phyloP scores from a whole-genome alignment of 495 filamentous ascomycete species.

The Penicillium antarcticum region DNA sequence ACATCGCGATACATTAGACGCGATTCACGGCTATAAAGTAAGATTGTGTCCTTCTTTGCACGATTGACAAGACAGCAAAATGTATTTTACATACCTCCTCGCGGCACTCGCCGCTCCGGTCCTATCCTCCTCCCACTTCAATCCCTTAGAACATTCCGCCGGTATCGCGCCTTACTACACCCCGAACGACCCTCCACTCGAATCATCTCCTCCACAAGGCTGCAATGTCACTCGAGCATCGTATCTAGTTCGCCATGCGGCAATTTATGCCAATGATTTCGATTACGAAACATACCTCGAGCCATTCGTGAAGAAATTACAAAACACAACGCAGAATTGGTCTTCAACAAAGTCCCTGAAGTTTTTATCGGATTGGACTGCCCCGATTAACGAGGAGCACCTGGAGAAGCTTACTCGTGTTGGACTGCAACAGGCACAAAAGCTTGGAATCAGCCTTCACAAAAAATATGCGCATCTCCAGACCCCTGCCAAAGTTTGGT shows the following conservation, averaged over 20 bases:
- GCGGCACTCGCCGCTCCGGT: background rate
- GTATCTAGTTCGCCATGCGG: constrained; percentile 23
- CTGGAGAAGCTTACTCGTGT: constrained; percentile 20
- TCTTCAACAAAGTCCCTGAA: constrained; percentile 1
- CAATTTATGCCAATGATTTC: constrained; percentile 28
- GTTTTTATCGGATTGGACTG: constrained; percentile 19
- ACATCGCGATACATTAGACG: background rate
- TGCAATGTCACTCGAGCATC: constrained; percentile 21
- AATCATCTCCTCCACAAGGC: constrained; percentile 9
- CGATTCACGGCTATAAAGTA: background rate
- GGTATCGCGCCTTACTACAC: constrained; percentile 15
- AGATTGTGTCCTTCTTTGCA: background rate
- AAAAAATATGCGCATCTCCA: constrained; percentile 11
- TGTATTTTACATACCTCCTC: background rate
- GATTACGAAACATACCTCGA: constrained; percentile 22
- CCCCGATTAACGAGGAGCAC: constrained; percentile 14
- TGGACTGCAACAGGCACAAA: constrained; percentile 15
- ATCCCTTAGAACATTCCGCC: constrained; percentile 16
- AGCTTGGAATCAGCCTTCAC: constrained; percentile 6
- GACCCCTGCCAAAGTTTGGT: constrained; percentile 13
- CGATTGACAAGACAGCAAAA: background rate
- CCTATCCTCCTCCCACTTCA: constrained; percentile 19
- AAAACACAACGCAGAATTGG: constrained; percentile 16
- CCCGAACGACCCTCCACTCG: constrained; percentile 14
- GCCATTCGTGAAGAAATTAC: constrained; percentile 19